Percentiles rank a stretch among this genome's conserved stretches.
Conservation (phyloP, 2,329 filamentous ascomycete genomes). For the Fusarium hostae region DNA sequence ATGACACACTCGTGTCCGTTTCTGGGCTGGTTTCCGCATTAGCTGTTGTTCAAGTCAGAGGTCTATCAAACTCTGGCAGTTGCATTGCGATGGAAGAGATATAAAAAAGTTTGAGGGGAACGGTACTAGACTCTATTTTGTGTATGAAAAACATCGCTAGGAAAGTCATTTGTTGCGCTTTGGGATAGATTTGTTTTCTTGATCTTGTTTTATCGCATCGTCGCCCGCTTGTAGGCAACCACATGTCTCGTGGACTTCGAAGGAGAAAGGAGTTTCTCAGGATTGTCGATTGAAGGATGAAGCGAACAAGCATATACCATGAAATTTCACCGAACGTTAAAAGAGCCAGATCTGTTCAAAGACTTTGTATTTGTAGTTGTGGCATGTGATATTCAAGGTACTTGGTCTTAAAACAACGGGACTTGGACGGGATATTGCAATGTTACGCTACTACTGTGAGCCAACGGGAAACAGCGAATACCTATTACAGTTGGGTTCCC, state of each 20-base stretch:
- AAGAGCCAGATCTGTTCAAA: neutral
- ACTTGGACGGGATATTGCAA: neutral
- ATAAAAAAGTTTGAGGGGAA: slow-evolving; percentile 36
- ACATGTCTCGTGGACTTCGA: neutral
- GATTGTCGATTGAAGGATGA: neutral
- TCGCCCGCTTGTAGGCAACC: slow-evolving; percentile 1
- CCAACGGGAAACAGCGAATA: neutral
- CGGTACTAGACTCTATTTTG: slow-evolving; percentile 31
- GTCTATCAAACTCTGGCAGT: slow-evolving; percentile 15
- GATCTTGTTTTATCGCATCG: slow-evolving; percentile 17
- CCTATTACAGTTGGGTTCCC: neutral
- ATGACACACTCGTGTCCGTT: slow-evolving; percentile 37
- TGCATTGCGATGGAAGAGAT: slow-evolving; percentile 35
- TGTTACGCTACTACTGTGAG: neutral
- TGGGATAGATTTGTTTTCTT: slow-evolving; percentile 35
- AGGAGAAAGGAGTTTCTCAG: slow-evolving; percentile 9
- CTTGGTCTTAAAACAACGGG: neutral
- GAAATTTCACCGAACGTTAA: neutral
- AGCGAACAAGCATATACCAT: neutral
- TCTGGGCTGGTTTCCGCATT: slow-evolving; percentile 39
- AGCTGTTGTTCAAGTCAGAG: slow-evolving; percentile 16
- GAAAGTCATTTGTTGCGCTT: slow-evolving; percentile 21
- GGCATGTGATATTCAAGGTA: neutral
- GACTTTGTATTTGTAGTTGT: neutral
- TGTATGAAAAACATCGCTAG: slow-evolving; percentile 18